Percentiles rank a stretch among this genome's conserved stretches.
phyloP scores from a whole-genome alignment of 208 protist species.

The Crithidia expoeki region DNA sequence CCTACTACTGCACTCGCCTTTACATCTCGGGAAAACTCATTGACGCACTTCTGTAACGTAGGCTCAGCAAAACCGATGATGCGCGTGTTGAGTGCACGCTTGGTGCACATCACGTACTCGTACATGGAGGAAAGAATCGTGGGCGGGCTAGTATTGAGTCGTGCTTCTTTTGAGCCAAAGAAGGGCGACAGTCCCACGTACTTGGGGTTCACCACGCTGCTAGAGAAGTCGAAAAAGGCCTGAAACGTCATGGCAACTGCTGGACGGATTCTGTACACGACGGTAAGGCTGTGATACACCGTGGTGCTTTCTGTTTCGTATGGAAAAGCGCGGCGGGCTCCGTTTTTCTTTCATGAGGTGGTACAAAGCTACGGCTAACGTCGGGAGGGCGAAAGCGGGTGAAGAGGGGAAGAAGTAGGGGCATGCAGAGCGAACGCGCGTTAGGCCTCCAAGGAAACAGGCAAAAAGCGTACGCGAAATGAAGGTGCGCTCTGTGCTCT shows the following conservation, averaged over 20 bases:
- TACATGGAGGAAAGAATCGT: constrained; percentile 43
- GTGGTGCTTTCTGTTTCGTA: too few species aligned
- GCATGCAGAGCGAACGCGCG: too few species aligned
- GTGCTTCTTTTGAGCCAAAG: constrained; percentile 36
- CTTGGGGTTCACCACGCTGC: constrained; percentile 74
- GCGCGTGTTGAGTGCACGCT: constrained; percentile 78
- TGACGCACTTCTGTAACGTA: constrained; percentile 77
- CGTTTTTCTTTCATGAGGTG: too few species aligned
- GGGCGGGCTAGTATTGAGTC: constrained; percentile 42
- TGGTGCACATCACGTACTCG: constrained; percentile 79
- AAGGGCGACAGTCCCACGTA: constrained; percentile 72
- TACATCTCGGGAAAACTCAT: constrained; percentile 59
- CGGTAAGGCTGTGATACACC: neutral
- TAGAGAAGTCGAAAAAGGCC: constrained; percentile 77
- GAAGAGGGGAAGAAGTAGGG: too few species aligned
- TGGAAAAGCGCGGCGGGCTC: too few species aligned
- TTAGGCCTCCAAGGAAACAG: too few species aligned
- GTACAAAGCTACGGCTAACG: too few species aligned
- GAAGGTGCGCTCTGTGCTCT: too few species aligned
- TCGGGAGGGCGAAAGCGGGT: too few species aligned
- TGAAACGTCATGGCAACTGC: constrained; percentile 43
- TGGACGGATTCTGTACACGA: too few species aligned
- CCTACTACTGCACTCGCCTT: constrained; percentile 52
- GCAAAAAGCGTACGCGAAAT: too few species aligned
- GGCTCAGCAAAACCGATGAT: constrained; percentile 90